These are phyloP conservation scores for Stylonectria norvegica DNA, from an alignment of 2,329 filamentous ascomycete genomes.

Conservation along the genomic window DNA sequence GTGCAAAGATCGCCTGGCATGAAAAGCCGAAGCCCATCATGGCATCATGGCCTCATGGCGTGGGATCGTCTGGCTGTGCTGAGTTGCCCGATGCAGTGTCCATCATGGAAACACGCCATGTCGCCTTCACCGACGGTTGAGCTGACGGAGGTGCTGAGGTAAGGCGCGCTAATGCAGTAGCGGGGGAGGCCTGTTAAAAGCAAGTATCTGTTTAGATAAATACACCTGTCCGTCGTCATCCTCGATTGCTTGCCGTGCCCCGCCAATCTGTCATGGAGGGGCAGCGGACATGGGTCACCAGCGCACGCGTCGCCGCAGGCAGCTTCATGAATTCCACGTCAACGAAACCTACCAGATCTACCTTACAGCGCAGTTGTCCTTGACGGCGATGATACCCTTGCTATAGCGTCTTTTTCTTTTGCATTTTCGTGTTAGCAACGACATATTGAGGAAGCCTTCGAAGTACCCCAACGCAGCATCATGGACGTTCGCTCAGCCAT, in stretches of 20 bases:
- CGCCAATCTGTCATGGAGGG: constrained; percentile 21
- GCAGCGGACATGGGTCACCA: too few species aligned
- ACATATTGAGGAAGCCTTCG: neutral
- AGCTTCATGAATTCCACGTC: too few species aligned
- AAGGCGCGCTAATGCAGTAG: neutral
- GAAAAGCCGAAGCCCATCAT: too few species aligned
- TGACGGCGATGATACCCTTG: neutral
- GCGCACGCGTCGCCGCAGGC: too few species aligned
- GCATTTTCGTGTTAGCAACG: neutral
- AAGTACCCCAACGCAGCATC: neutral
- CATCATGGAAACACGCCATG: constrained; percentile 14
- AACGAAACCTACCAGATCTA: too few species aligned
- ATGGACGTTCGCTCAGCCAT: constrained; percentile 31
- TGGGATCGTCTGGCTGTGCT: neutral
- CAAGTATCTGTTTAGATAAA: neutral
- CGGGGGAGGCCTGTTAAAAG: neutral
- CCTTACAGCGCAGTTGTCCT: neutral
- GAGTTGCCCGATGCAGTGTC: constrained; percentile 12
- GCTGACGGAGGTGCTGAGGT: constrained; percentile 5
- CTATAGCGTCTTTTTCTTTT: neutral
- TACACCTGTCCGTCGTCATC: constrained; percentile 3
- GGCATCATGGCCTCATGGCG: neutral
- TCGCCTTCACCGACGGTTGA: constrained; percentile 1
- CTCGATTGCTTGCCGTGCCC: constrained; percentile 8
- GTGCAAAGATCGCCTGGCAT: too few species aligned